Evolutionary conservation across 2,329 filamentous ascomycete species (phyloP).

Genomic region (Microdochium trichocladiopsis): DNA sequence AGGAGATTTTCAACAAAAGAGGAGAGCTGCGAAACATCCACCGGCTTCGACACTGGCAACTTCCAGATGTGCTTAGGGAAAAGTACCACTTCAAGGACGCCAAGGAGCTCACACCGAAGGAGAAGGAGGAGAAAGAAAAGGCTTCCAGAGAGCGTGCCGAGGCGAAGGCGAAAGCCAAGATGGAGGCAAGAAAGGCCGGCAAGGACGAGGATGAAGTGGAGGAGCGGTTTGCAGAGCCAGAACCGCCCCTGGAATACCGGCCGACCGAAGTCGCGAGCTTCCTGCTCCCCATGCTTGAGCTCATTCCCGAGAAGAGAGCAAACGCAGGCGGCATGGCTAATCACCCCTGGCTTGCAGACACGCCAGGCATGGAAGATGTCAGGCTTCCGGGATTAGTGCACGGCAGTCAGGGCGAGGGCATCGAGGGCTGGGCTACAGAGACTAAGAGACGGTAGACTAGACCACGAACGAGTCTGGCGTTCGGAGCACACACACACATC

Average conservation of each 20-base stretch:
- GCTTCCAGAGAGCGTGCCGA: conserved; percentile 46
- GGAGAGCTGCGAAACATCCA: conserved; percentile 97
- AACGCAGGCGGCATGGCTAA: conserved; percentile 95
- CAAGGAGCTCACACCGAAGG: conserved; percentile 57
- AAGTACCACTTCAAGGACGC: conserved; percentile 92
- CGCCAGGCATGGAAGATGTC: conserved; percentile 79
- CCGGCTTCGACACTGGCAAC: conserved; percentile 88
- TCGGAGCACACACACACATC: background rate
- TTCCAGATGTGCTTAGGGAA: conserved; percentile 86
- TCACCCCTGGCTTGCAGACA: conserved; percentile 75
- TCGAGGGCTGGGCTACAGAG: conserved; percentile 89
- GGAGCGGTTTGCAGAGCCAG: conserved; percentile 18
- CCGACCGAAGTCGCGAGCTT: conserved; percentile 62
- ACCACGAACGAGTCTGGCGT: background rate
- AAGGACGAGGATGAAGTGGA: conserved; percentile 22
- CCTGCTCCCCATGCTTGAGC: conserved; percentile 82
- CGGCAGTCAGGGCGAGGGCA: conserved; percentile 80
- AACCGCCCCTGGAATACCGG: conserved; percentile 20
- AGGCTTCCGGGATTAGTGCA: conserved; percentile 67
- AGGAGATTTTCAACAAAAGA: conserved; percentile 98
- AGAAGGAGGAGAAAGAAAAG: conserved; percentile 22
- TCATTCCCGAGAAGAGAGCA: conserved; percentile 80
- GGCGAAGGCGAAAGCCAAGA: conserved; percentile 48
- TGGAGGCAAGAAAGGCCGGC: conserved; percentile 21
- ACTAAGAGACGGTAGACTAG: conserved; percentile 66